Conservation (phyloP, 2,329 filamentous ascomycete species). For the Domatiomyces catenatus region DNA sequence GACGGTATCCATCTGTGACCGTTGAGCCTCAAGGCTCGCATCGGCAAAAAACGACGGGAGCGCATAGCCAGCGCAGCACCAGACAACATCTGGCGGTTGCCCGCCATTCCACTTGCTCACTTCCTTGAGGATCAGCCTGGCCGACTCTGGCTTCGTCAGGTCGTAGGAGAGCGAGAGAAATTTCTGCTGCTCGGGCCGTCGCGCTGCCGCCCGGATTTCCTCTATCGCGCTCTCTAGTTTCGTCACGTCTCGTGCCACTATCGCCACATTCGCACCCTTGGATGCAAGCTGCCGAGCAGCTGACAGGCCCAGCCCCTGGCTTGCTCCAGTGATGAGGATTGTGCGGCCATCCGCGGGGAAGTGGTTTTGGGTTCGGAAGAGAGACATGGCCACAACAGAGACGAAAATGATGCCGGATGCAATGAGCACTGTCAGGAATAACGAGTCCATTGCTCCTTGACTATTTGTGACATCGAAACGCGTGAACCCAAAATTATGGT, state of each 20-base stretch:
- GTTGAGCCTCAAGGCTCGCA: constrained; percentile 48
- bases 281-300: constrained; percentile 58
- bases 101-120: constrained; percentile 65
- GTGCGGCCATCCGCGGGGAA: constrained; percentile 81
- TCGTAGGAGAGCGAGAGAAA: constrained; percentile 79
- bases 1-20: constrained; percentile 78
- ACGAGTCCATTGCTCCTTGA: background rate
- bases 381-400: constrained; percentile 21
- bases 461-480: background rate
- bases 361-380: constrained; percentile 43
- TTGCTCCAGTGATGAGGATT: constrained; percentile 75
- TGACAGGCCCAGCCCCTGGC: constrained; percentile 77
- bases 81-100: constrained; percentile 64
- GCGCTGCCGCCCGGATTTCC: constrained; percentile 45
- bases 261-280: constrained; percentile 73
- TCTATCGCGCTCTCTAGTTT: constrained; percentile 60
- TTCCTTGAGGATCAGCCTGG: constrained; percentile 52
- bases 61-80: constrained; percentile 70
- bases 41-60: constrained; percentile 65
- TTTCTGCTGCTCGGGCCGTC: constrained; percentile 57
- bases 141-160: constrained; percentile 55
- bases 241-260: constrained; percentile 60
- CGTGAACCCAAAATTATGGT: background rate
- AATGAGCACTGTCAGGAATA: background rate
- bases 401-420: constrained; percentile 2